Evolutionary conservation across 2,329 filamentous ascomycete species (phyloP), one percentile per base, ranked within the genome.

Genomic region (Pestalotiopsis sp.): DNA sequence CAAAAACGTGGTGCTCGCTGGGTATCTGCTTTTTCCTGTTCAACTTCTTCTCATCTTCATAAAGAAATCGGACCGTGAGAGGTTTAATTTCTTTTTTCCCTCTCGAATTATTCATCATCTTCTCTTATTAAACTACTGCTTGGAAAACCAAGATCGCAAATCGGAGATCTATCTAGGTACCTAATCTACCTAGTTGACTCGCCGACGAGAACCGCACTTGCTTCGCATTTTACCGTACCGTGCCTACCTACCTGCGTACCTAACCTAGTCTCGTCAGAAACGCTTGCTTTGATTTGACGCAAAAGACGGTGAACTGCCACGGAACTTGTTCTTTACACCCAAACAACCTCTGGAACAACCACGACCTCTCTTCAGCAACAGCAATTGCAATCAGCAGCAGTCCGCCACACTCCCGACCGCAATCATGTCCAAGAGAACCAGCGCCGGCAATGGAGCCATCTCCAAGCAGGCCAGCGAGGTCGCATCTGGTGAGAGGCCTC

Each of bases 381-480:
- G 31, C 31, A 36, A 36, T 36, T 36, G 31, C 31, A 36, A 36
- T 36, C 31, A 9, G 31, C 31, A 36, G 31, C 7, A 36, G 57
- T 20, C 5, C 57, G 57, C 57, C 17, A 59, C 57, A 63, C 60
- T 41, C 27, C 11, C 25, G 12, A 36, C 38, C 17, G 66, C 65
- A 68, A 80, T 58, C 76, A 92, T 92, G 90, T 92, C 90, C 71
- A 90, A 89, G 83, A 83, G 90, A 84, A 86, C 82, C 70, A 83
- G 83, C 78, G 79, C 77, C 68, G 78, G 84, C 70, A 86, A 85
- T 77, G 86, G 84, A 78, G 79, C 79, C 68, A 78, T 80, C 66
- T 69, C 77, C 38, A 87, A 87, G 75, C 78, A 82, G 67, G 75
- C 72, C 76, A 73, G 78, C 61, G 74, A 77, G 58, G 79, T 79